Evolutionary conservation across 2,329 filamentous ascomycete genomes (phyloP).

Genomic region (Aspergillus pseudotamarii): DNA sequence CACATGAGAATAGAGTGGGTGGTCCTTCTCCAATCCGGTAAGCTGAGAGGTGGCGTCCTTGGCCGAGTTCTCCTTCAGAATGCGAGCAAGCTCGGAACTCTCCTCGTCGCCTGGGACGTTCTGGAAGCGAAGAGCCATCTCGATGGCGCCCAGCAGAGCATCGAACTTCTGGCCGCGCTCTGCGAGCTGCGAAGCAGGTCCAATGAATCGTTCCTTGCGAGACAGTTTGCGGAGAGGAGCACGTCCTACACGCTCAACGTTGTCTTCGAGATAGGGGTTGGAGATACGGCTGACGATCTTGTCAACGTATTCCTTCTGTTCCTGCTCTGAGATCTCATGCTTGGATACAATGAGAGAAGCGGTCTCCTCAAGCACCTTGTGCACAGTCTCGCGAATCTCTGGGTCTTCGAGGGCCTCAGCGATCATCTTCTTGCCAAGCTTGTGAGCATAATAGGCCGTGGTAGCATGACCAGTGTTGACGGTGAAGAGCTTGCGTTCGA

Average conservation of each 20-base stretch:
- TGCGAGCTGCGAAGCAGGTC: conserved; percentile 84
- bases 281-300: conserved; percentile 92
- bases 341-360: conserved; percentile 83
- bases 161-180: conserved; percentile 74
- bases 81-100: conserved; percentile 80
- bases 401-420: conserved; percentile 84
- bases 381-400: conserved; percentile 77
- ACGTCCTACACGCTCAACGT: conserved; percentile 91
- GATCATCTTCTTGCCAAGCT: conserved; percentile 81
- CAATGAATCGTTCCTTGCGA: conserved; percentile 94
- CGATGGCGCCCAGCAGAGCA: conserved; percentile 77
- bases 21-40: conserved; percentile 74
- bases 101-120: conserved; percentile 91
- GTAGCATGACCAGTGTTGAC: conserved; percentile 98
- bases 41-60: conserved; percentile 78
- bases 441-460: conserved; percentile 91
- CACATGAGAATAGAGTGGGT: conserved; percentile 77
- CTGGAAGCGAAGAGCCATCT: conserved; percentile 95
- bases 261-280: conserved; percentile 90
- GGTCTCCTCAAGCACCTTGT: conserved; percentile 80
- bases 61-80: conserved; percentile 73
- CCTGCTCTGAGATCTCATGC: conserved; percentile 73
- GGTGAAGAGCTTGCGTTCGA: conserved; percentile 98
- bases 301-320: conserved; percentile 84
- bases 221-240: conserved; percentile 91